These are phyloP conservation scores for Collybiopsis confluens DNA, from an alignment of 768 basidiomycete species.

Conservation along the genomic window DNA sequence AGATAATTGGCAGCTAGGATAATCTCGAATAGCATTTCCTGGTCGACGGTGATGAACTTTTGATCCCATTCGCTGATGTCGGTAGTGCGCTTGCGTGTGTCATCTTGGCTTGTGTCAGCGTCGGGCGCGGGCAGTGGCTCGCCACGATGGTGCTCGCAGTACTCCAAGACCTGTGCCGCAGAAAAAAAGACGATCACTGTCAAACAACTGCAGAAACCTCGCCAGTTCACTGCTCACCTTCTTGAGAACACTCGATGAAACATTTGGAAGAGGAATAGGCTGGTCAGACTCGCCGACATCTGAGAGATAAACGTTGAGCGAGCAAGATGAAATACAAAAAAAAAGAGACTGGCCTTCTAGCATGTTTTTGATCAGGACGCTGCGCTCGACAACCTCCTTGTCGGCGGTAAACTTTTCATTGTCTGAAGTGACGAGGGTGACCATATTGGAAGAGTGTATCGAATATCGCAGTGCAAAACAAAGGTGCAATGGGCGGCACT, in stretches of 20 bases:
- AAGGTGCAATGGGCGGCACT: conserved; percentile 6
- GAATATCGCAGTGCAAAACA: not conserved
- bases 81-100: conserved; percentile 95
- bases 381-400: conserved; percentile 91
- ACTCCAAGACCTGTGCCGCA: conserved; percentile 90
- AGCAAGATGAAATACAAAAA: conserved; percentile 3
- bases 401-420: conserved; percentile 93
- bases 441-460: conserved; percentile 45
- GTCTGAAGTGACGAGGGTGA: conserved; percentile 90
- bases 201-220: not conserved
- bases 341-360: conserved; percentile 69
- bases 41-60: conserved; percentile 97
- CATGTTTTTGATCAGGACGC: conserved; percentile 99
- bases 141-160: conserved; percentile 97
- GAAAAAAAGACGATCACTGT: not conserved
- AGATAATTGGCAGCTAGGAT: conserved; percentile 99
- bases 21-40: conserved; percentile 99
- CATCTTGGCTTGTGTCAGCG: conserved; percentile 78
- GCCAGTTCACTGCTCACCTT: conserved; percentile 51
- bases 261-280: conserved; percentile 92
- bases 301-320: conserved; percentile 25
- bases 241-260: conserved; percentile 87
- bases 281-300: conserved; percentile 93
- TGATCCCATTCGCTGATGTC: conserved; percentile 99
- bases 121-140: conserved; percentile 92